phyloP scores from a whole-genome alignment of 805 yeast genomes.

The Jamesozyma piceae region DNA sequence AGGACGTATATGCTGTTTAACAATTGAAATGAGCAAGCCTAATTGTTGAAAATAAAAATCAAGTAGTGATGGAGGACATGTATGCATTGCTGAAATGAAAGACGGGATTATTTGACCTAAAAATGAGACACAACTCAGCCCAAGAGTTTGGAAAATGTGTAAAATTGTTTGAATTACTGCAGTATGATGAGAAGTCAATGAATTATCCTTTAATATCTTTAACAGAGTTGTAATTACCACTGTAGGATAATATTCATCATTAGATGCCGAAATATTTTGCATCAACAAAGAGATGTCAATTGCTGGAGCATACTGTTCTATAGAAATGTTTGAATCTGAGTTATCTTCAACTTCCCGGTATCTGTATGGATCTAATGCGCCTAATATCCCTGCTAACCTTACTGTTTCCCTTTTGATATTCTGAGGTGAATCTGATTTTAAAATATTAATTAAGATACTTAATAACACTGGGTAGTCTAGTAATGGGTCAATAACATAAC shows the following conservation, averaged over 20 bases:
- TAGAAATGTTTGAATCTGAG: constrained; percentile 36
- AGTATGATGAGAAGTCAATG: constrained; percentile 74
- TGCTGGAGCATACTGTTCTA: constrained; percentile 77
- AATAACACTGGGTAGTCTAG: constrained; percentile 80
- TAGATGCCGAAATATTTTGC: constrained; percentile 86
- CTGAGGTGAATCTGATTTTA: constrained; percentile 69
- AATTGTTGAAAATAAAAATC: constrained; percentile 82
- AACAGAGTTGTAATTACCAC: constrained; percentile 79
- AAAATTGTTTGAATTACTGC: constrained; percentile 85
- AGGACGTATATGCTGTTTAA: constrained; percentile 82
- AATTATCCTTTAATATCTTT: constrained; percentile 74
- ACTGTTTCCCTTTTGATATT: constrained; percentile 78
- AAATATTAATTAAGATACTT: constrained; percentile 64
- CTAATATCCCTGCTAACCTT: constrained; percentile 75
- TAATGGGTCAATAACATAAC: constrained; percentile 87
- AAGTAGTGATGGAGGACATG: constrained; percentile 62
- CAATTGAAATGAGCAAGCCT: constrained; percentile 65
- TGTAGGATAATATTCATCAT: constrained; percentile 87
- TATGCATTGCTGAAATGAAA: constrained; percentile 66
- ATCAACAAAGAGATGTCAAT: constrained; percentile 79
- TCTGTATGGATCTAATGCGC: constrained; percentile 91
- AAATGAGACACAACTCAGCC: constrained; percentile 77
- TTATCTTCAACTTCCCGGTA: constrained; percentile 78
- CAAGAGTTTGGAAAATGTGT: constrained; percentile 78
- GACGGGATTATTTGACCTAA: constrained; percentile 81